Conservation (phyloP, 371 early-diverging fungal genomes). For the Quaeritorhiza haematococci region DNA sequence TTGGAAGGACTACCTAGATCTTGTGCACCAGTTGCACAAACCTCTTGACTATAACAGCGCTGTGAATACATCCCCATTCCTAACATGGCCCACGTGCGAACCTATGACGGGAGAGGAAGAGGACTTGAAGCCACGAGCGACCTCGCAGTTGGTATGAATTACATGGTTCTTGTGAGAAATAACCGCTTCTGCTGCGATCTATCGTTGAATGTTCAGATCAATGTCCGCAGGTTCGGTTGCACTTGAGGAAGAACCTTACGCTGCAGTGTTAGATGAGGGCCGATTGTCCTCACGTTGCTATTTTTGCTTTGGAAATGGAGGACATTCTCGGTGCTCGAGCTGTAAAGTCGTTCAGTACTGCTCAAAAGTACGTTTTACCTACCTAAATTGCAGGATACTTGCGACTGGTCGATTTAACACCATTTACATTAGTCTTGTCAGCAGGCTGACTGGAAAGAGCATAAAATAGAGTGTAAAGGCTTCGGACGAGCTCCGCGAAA, state of each 20-base stretch:
- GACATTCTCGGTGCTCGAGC: neutral
- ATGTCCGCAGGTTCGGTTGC: conserved; percentile 1
- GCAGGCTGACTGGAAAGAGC: conserved; percentile 8
- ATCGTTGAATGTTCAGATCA: no score
- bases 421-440: conserved; percentile 15
- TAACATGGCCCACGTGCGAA: no score
- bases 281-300: conserved; percentile 10
- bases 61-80: no score
- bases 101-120: no score
- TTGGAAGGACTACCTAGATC: no score
- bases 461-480: conserved; percentile 6
- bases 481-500: neutral
- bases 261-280: conserved; percentile 6
- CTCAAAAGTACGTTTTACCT: neutral
- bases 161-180: no score
- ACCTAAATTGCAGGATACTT: neutral
- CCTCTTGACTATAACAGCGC: no score
- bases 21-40: no score
- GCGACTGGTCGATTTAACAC: neutral
- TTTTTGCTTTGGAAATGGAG: conserved; percentile 4
- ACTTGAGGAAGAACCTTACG: conserved; percentile 1
- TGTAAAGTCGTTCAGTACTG: conserved; percentile 8
- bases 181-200: no score
- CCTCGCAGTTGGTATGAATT: no score
- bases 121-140: no score